phyloP scores from a whole-genome alignment of 2,329 filamentous ascomycete species.

The Pseudocercospora macadamiae region DNA sequence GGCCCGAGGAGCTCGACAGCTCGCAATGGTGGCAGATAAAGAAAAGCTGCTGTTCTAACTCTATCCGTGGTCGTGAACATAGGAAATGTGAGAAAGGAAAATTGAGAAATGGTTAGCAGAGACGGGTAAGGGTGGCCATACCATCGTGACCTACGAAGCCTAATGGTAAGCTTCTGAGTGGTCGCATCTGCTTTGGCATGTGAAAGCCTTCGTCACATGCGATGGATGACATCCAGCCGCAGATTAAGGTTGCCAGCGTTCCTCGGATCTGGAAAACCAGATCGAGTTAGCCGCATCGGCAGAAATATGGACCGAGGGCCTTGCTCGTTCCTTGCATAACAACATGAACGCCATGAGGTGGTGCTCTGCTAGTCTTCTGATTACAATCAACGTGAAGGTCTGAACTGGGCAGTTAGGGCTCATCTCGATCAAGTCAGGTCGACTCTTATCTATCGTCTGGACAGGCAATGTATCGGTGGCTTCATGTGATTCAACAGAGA shows the following conservation, averaged over 20 bases:
- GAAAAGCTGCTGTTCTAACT: background rate
- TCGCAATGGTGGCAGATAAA: constrained; percentile 3
- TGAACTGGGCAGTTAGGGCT: too few species aligned
- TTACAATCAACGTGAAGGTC: too few species aligned
- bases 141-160: constrained; percentile 6
- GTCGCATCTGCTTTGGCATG: background rate
- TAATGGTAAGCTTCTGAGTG: constrained; percentile 3
- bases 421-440: too few species aligned
- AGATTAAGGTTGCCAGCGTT: background rate
- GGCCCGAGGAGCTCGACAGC: too few species aligned
- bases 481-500: too few species aligned
- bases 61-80: background rate
- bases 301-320: background rate
- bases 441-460: too few species aligned
- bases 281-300: background rate
- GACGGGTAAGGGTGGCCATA: background rate
- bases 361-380: too few species aligned
- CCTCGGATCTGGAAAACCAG: too few species aligned
- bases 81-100: background rate
- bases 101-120: background rate
- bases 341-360: too few species aligned
- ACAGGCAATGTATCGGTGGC: too few species aligned
- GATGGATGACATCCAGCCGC: background rate
- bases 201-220: constrained; percentile 5
- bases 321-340: too few species aligned